Evolutionary conservation across 2,329 filamentous ascomycete species (phyloP), one percentile per base, ranked within the genome.

Genomic region (Endoconidiophora polonica): DNA sequence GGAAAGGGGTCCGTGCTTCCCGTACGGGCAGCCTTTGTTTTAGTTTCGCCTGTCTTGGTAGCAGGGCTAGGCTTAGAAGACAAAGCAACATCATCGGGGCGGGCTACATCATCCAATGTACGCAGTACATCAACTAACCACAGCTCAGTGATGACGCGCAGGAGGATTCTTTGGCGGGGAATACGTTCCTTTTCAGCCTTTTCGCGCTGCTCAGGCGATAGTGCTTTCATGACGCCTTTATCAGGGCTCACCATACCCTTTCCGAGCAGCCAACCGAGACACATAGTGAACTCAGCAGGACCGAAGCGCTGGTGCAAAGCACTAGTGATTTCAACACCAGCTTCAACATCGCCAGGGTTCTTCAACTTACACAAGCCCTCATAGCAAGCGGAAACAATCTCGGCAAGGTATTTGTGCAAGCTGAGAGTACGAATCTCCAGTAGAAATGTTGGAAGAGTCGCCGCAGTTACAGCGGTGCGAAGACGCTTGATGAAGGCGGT

Each of bases 401-500:
- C 90, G 57, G 90, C 95, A 14, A 96, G 78, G 65, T 96, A 96
- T 63, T 94, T 95, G 72, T 90, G 86, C 46, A 96, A 74, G 57
- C 88, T 95, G 24, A 96, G 73, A 23, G 86, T 84, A 59, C 83
- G 81, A 59, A 94, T 88, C 62, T 96, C 90, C 62, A 90, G 79
- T 44, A 94, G 69, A 66, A 96, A 94, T 53, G 86, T 91, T 57
- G 76, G 71, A 49, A 88, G 78, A 50, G 83, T 85, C 51, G 86
- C 73, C 45, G 85, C 69, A 55, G 83, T 88, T 55, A 96, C 81
- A 54, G 86, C 85, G 52, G 90, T 95, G 58, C 90, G 85, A 50
- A 96, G 73, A 60, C 90, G 86, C 67, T 94, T 95, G 62, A 96
- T 96, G 65, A 96, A 95, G 57, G 88, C 87, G 3, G 90, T 96